phyloP scores from a whole-genome alignment of 257 asterid genomes.

The Mentha longifolia region DNA sequence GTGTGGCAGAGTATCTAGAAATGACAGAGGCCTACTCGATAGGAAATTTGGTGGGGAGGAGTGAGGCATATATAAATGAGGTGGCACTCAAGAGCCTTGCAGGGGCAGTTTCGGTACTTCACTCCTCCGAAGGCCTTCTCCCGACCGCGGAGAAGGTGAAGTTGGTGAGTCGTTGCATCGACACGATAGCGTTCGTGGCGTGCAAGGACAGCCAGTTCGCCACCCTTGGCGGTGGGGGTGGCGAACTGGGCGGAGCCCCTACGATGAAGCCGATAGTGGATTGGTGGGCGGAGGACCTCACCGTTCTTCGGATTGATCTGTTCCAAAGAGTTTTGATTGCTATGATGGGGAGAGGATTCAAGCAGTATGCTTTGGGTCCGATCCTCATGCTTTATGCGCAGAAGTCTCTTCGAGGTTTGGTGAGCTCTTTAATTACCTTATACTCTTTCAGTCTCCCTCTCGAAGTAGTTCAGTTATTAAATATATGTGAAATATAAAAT shows the following conservation, averaged over 20 bases:
- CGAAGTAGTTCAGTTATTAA: too few species aligned
- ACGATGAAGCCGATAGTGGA: slow-evolving; percentile 54
- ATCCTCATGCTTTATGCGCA: slow-evolving; percentile 83
- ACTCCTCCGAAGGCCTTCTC: slow-evolving; percentile 61
- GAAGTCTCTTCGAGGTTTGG: slow-evolving; percentile 94
- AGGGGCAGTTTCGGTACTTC: slow-evolving; percentile 73
- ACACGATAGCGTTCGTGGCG: slow-evolving; percentile 64
- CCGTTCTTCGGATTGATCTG: slow-evolving; percentile 68
- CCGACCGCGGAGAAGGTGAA: slow-evolving; percentile 77
- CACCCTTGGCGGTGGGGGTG: slow-evolving; percentile 32
- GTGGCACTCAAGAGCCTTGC: slow-evolving; percentile 76
- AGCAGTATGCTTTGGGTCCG: slow-evolving; percentile 77
- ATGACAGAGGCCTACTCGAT: slow-evolving; percentile 83
- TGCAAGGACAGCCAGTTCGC: slow-evolving; percentile 71
- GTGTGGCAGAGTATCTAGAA: slow-evolving; percentile 73
- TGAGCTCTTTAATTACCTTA: slow-evolving; percentile 50
- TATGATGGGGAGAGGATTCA: slow-evolving; percentile 78
- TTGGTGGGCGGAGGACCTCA: slow-evolving; percentile 93
- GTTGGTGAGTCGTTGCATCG: slow-evolving; percentile 74
- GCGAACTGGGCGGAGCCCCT: slow-evolving; percentile 16
- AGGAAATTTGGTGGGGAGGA: slow-evolving; percentile 63
- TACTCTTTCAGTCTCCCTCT: too few species aligned
- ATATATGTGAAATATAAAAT: too few species aligned
- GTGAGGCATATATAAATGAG: slow-evolving; percentile 71
- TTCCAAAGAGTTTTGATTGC: slow-evolving; percentile 81